Percentiles rank a stretch among this genome's conserved stretches.
Evolutionary conservation across 2,329 filamentous ascomycete genomes (phyloP).

Genomic region (Exophiala alcalophila): DNA sequence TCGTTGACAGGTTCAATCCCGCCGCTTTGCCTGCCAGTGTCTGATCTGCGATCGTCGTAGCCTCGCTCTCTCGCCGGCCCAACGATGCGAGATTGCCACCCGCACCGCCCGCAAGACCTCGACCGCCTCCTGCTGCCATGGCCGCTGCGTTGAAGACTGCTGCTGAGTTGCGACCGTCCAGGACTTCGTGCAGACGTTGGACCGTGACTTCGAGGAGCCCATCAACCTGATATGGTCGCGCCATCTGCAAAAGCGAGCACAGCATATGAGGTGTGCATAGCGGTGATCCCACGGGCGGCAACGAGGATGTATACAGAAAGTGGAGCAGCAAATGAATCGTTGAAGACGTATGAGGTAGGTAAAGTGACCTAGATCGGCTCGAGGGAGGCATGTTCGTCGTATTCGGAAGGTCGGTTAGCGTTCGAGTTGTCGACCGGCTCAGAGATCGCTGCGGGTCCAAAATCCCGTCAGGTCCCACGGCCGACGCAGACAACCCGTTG

Average conservation of each 20-base stretch:
- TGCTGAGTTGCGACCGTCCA: slow-evolving; percentile 91
- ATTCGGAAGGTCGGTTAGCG: slow-evolving; percentile 51
- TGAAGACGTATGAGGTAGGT: slow-evolving; percentile 85
- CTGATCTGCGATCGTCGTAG: slow-evolving; percentile 22
- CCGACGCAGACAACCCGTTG: slow-evolving; percentile 26
- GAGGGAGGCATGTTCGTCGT: slow-evolving; percentile 53
- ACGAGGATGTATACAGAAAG: slow-evolving; percentile 87
- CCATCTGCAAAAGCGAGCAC: slow-evolving; percentile 89
- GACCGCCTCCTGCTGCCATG: slow-evolving; percentile 92
- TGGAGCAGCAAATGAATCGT: slow-evolving; percentile 88
- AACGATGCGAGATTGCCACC: slow-evolving; percentile 46
- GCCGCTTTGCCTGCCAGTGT: slow-evolving; percentile 9
- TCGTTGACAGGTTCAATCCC: slow-evolving; percentile 17
- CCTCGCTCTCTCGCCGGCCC: slow-evolving; percentile 36
- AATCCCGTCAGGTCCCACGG: slow-evolving; percentile 10
- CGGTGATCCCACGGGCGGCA: slow-evolving; percentile 71
- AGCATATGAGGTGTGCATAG: slow-evolving; percentile 93
- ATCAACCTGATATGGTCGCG: slow-evolving; percentile 88
- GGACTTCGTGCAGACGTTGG: slow-evolving; percentile 79
- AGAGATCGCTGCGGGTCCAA: slow-evolving; percentile 28
- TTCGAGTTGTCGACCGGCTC: slow-evolving; percentile 29
- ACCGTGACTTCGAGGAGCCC: slow-evolving; percentile 90
- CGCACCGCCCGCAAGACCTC: slow-evolving; percentile 69
- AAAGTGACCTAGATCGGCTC: slow-evolving; percentile 78
- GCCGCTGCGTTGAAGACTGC: slow-evolving; percentile 97